Conservation (phyloP, 2,329 filamentous ascomycete genomes). For the Exophiala bonariae region DNA sequence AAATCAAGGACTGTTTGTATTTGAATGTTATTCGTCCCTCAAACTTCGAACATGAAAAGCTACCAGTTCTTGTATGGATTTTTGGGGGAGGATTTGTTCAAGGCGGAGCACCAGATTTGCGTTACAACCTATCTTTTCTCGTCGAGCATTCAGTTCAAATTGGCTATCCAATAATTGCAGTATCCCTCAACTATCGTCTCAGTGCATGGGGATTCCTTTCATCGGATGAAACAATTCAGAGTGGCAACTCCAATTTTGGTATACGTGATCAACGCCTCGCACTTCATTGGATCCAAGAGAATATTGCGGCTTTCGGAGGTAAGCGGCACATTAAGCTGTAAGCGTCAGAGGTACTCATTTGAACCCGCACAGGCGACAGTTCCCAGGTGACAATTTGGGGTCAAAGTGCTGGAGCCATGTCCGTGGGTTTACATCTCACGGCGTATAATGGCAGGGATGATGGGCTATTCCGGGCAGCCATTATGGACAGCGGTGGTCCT, state of each 20-base stretch:
- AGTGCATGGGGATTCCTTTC: conserved; percentile 54
- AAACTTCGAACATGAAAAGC: conserved; percentile 35
- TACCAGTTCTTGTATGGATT: conserved; percentile 64
- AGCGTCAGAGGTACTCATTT: too few species aligned
- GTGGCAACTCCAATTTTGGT: conserved; percentile 56
- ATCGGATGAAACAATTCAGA: conserved; percentile 34
- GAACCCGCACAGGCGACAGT: too few species aligned
- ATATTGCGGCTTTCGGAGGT: conserved; percentile 38
- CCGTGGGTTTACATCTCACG: conserved; percentile 24
- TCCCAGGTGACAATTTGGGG: too few species aligned
- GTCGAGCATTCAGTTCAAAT: conserved; percentile 55
- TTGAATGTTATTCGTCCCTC: conserved; percentile 56
- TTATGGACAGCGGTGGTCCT: conserved; percentile 30
- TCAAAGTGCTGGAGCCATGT: conserved; percentile 1
- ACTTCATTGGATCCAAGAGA: conserved; percentile 40
- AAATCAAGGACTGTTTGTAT: conserved; percentile 45
- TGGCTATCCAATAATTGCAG: conserved; percentile 55
- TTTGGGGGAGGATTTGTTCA: conserved; percentile 56
- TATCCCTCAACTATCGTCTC: conserved; percentile 56
- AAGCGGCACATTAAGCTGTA: too few species aligned
- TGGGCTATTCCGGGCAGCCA: conserved; percentile 28
- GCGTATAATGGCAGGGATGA: conserved; percentile 30
- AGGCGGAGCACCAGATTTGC: conserved; percentile 52
- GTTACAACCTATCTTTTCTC: conserved; percentile 64
- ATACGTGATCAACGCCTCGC: conserved; percentile 41